Evolutionary conservation across 345 rosid genomes (phyloP), one percentile per base, ranked within the genome.

Genomic region (Murraya paniculata): DNA sequence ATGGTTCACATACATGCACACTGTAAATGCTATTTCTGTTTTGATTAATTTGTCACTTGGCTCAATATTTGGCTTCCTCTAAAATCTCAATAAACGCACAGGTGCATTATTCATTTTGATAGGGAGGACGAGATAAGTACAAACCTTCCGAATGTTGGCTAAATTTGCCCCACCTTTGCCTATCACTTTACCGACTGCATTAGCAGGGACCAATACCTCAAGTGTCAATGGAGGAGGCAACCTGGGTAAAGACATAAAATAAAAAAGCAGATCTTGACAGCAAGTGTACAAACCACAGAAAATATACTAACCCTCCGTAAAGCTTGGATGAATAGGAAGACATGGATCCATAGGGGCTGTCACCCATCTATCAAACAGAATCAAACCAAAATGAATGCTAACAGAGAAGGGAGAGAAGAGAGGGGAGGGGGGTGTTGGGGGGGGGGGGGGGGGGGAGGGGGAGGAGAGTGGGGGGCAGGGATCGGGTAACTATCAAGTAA

Each of bases 151-250:
- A 67, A 96, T 91, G 83, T 94, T 96, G 77, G 90, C 87, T 81
- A 96, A 82, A 84, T 96, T 96, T 65, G 92, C 86, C 73, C 99
- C 99, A 74, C 91, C 95, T 90, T 87, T 96, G 64, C 99, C 99
- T 80, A 96, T 78, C 65, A 96, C 99, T 89, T 91, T 96, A 79
- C 95, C 88, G 16, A 94, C 91, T 31, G 99, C 95, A 88, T 85
- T 87, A 55, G 92, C 88, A 74, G 99, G 99, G 80, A 96, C 84
- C 85, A 92, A 77, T 79, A 94, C 87, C 82, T 96, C 99, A 71
- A 90, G 78, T 36, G 88, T 82, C 27, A 94, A 86, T 45, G 90
- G 79, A 39, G 91, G 64, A 76, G 92, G 75, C 82, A 92, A 75
- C 68, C 99, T 95, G 88, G 31, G 75, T 58, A 74, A 55, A 73